These are phyloP conservation scores for Fraxinus latifolia DNA, from an alignment of 305 asterid species.

Conservation along the genomic window DNA sequence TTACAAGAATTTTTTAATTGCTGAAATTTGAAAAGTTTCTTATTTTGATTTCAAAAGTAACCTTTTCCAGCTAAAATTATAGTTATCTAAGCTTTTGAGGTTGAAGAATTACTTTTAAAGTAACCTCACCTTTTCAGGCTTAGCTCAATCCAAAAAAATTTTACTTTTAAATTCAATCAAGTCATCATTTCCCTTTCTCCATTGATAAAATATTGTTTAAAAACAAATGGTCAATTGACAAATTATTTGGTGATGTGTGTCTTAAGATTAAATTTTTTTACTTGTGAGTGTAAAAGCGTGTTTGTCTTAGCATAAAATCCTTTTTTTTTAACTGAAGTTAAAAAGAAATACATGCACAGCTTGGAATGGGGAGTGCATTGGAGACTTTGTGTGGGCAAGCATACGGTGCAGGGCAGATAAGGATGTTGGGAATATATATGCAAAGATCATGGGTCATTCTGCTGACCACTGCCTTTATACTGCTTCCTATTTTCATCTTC, in stretches of 20 bases:
- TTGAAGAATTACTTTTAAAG: not conserved
- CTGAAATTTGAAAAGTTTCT: not conserved
- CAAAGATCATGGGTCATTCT: constrained; percentile 80
- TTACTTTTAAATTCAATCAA: not conserved
- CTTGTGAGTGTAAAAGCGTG: not conserved
- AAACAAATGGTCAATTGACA: not conserved
- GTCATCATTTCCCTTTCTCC: not conserved
- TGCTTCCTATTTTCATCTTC: constrained; percentile 63
- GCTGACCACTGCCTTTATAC: constrained; percentile 35
- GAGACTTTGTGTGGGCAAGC: constrained; percentile 87
- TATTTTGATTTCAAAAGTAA: not conserved
- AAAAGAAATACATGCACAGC: constrained; percentile 39
- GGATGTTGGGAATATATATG: constrained; percentile 77
- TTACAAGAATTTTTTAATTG: not conserved
- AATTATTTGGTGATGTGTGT: not conserved
- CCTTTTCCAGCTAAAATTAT: not conserved
- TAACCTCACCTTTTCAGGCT: not conserved
- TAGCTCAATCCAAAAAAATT: not conserved
- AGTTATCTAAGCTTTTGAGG: not conserved
- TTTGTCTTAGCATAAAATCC: not conserved
- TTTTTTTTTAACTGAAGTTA: not conserved
- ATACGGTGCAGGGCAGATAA: constrained; percentile 67
- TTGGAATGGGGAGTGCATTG: constrained; percentile 86
- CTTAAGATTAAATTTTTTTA: not conserved
- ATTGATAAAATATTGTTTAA: too few species aligned